Evolutionary conservation across 352 stramenopile species (phyloP).

Genomic region (Phytophthora pinifolia): DNA sequence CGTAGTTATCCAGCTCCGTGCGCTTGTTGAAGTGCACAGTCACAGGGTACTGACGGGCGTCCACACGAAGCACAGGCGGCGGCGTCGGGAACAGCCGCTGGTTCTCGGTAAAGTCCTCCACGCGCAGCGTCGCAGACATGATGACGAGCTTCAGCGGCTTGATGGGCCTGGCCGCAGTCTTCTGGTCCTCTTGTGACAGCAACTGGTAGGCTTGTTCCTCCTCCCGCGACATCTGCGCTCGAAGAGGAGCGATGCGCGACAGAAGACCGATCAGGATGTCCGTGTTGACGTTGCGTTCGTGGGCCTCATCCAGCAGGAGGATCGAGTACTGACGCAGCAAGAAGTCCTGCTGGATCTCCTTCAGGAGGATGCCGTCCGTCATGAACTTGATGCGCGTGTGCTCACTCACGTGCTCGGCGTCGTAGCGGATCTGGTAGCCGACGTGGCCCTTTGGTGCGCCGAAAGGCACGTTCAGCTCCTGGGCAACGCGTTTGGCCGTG

Average conservation of each 20-base stretch:
- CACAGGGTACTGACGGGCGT: conserved; percentile 95
- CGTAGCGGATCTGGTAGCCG: conserved; percentile 98
- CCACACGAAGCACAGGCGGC: conserved; percentile 93
- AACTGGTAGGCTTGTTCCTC: conserved; percentile 57
- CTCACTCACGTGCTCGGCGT: conserved; percentile 90
- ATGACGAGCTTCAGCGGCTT: conserved; percentile 88
- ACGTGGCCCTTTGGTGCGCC: conserved; percentile 76
- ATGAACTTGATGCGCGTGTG: conserved; percentile 98
- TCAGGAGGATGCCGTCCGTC: conserved; percentile 99
- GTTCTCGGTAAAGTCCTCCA: conserved; percentile 97
- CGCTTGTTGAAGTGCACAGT: conserved; percentile 98
- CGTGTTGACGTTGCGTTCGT: conserved; percentile 97
- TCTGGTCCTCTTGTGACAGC: conserved; percentile 44
- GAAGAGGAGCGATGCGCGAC: conserved; percentile 92
- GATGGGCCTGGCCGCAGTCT: conserved; percentile 54
- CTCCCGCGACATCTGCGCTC: conserved; percentile 84
- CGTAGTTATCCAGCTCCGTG: conserved; percentile 98
- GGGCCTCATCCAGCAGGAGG: conserved; percentile 93
- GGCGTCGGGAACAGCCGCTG: conserved; percentile 89
- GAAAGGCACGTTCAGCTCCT: conserved; percentile 94
- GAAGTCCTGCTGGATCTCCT: conserved; percentile 93
- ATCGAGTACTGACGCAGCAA: conserved; percentile 80
- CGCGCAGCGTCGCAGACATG: conserved; percentile 98
- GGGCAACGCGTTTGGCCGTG: conserved; percentile 96
- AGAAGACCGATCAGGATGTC: conserved; percentile 97